Evolutionary conservation across 2,329 filamentous ascomycete genomes (phyloP).

Genomic region (Iodosphaeria phyllophila): DNA sequence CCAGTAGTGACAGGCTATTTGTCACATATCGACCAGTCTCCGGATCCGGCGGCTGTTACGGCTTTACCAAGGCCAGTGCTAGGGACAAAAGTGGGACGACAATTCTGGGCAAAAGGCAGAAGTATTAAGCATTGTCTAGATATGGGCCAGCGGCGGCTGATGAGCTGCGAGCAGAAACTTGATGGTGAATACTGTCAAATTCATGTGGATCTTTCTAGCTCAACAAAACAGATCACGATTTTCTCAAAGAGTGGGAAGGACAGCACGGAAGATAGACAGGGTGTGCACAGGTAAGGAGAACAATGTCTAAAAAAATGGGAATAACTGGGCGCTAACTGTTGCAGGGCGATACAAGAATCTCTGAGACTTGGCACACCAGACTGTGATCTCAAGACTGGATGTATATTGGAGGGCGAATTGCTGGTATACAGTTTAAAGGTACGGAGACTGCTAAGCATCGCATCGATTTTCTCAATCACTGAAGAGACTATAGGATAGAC

Average conservation of each 20-base stretch:
- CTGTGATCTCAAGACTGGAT: conserved; percentile 42
- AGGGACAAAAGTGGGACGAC: conserved; percentile 45
- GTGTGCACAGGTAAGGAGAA: conserved; percentile 32
- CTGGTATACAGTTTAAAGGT: conserved; percentile 55
- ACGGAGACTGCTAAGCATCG: conserved; percentile 4
- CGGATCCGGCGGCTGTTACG: conserved; percentile 9
- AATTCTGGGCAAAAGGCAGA: conserved; percentile 44
- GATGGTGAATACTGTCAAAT: conserved; percentile 87
- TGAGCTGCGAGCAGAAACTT: conserved; percentile 67
- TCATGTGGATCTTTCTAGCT: conserved; percentile 51
- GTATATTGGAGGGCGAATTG: conserved; percentile 72
- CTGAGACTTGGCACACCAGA: conserved; percentile 38
- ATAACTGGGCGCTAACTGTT: conserved; percentile 4
- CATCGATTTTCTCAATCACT: conserved; percentile 3
- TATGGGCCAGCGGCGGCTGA: conserved; percentile 36
- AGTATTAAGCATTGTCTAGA: conserved; percentile 59
- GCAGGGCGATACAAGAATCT: conserved; percentile 39
- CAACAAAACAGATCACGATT: conserved; percentile 53
- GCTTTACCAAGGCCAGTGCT: conserved; percentile 28
- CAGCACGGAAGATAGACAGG: conserved; percentile 51
- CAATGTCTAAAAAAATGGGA: too few relatives aligned
- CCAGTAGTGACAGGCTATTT: conserved; percentile 37
- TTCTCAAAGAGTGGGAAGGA: conserved; percentile 90
- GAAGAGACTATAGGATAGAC: conserved; percentile 23
- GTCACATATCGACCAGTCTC: conserved; percentile 13